Conservation (phyloP, 805 yeast genomes). For the Kodamaea jinghongensis region DNA sequence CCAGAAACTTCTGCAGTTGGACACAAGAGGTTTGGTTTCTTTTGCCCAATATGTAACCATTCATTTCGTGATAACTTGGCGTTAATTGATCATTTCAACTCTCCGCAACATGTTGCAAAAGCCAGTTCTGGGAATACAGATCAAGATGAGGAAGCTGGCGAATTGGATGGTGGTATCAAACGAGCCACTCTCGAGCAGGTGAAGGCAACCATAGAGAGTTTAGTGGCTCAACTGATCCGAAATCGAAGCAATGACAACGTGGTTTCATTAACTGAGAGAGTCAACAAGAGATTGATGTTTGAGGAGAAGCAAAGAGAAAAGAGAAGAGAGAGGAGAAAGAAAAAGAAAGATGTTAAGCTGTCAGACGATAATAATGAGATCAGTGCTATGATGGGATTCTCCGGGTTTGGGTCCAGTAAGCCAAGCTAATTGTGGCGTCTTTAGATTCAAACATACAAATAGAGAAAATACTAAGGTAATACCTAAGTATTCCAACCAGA, state of each 20-base stretch:
- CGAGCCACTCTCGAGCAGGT: constrained; percentile 38
- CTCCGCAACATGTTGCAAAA: constrained; percentile 59
- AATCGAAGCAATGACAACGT: constrained; percentile 7
- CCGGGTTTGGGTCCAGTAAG: constrained; percentile 44
- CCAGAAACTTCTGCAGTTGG: constrained; percentile 22
- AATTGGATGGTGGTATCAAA: constrained; percentile 33
- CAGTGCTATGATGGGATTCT: constrained; percentile 55
- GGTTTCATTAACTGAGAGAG: constrained; percentile 39
- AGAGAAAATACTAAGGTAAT: too few species aligned
- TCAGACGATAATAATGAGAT: constrained; percentile 22
- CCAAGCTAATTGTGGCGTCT: too few species aligned
- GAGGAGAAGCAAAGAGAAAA: constrained; percentile 35
- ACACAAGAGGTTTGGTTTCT: constrained; percentile 73
- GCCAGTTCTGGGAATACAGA: constrained; percentile 19
- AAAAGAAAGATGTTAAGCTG: constrained; percentile 16
- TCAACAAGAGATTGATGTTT: constrained; percentile 35
- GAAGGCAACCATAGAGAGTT: constrained; percentile 23
- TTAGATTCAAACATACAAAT: too few species aligned
- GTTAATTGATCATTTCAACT: constrained; percentile 78
- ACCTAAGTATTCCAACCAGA: too few species aligned
- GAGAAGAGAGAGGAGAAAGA: constrained; percentile 23
- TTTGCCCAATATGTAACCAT: constrained; percentile 75
- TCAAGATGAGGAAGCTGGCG: constrained; percentile 15
- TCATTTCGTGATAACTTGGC: constrained; percentile 82
- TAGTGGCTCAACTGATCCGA: constrained; percentile 26